phyloP scores from a whole-genome alignment of 2,329 filamentous ascomycete genomes.

The Cryphonectria nitschkei region DNA sequence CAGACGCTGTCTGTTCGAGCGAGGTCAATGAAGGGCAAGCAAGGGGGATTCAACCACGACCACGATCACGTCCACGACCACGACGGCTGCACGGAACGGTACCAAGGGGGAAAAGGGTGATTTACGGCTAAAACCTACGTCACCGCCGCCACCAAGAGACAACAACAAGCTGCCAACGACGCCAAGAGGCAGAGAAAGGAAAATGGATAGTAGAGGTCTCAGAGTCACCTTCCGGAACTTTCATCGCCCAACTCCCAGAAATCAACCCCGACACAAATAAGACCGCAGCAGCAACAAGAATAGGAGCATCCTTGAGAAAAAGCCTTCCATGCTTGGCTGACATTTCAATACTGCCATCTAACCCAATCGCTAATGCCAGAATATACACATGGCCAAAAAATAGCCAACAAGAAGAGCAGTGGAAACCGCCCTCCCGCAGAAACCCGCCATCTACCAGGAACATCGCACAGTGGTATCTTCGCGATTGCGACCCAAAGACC shows the following conservation, averaged over 20 bases:
- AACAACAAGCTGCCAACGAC: background rate
- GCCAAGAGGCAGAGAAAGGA: background rate
- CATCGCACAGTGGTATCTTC: slow-evolving; percentile 34
- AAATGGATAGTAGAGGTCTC: background rate
- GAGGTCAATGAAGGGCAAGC: background rate
- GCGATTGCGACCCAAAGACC: slow-evolving; percentile 28
- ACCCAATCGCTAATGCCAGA: slow-evolving; percentile 19
- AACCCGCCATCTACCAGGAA: slow-evolving; percentile 19
- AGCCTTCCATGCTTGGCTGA: slow-evolving; percentile 14
- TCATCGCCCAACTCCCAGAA: slow-evolving; percentile 10
- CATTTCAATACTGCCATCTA: slow-evolving; percentile 11
- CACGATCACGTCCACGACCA: background rate
- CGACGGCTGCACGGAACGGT: background rate
- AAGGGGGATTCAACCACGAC: background rate
- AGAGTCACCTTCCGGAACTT: background rate
- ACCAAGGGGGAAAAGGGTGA: background rate
- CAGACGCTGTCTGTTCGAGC: background rate
- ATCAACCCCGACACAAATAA: background rate
- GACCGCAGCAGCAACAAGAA: slow-evolving; percentile 4
- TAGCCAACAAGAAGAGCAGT: background rate
- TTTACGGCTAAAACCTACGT: background rate
- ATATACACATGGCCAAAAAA: slow-evolving; percentile 5
- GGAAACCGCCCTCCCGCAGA: slow-evolving; percentile 8
- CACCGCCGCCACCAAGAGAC: background rate
- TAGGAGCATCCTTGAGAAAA: slow-evolving; percentile 10